phyloP scores from a whole-genome alignment of 2,329 filamentous ascomycete genomes.

The Ciborinia camelliae region DNA sequence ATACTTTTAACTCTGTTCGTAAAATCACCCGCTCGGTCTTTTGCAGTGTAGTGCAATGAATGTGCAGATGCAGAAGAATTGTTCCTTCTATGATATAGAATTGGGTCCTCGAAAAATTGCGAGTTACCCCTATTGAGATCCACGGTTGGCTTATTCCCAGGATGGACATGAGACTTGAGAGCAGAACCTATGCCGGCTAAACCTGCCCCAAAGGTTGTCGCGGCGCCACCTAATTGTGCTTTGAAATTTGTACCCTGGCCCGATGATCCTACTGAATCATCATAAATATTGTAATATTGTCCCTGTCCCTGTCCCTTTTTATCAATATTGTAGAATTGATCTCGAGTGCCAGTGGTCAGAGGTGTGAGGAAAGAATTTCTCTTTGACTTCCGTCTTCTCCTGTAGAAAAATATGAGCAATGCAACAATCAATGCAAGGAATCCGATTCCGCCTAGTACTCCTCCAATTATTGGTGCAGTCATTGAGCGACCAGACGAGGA shows the following conservation, averaged over 20 bases:
- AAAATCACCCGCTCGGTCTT: conserved; percentile 44
- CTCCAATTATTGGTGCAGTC: conserved; percentile 32
- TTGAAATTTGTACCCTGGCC: conserved; percentile 25
- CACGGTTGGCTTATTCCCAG: conserved; percentile 42
- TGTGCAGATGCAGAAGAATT: conserved; percentile 35
- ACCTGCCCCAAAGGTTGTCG: conserved; percentile 26
- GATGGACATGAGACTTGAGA: conserved; percentile 32
- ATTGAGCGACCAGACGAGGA: conserved; percentile 24
- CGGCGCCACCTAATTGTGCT: conserved; percentile 23
- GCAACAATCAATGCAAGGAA: conserved; percentile 33
- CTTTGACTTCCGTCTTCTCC: conserved; percentile 28
- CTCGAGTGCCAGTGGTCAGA: conserved; percentile 26
- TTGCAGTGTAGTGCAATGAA: conserved; percentile 23
- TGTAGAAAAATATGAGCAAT: conserved; percentile 31
- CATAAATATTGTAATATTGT: conserved; percentile 10
- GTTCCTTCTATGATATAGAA: conserved; percentile 41
- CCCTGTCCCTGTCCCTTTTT: conserved; percentile 13
- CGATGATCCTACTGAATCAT: conserved; percentile 25
- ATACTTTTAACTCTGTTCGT: conserved; percentile 42
- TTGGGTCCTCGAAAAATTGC: conserved; percentile 44
- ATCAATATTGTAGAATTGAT: conserved; percentile 32
- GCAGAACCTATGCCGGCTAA: conserved; percentile 30
- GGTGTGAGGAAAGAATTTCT: conserved; percentile 32
- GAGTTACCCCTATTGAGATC: conserved; percentile 53
- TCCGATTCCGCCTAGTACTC: conserved; percentile 33